These are phyloP conservation scores for Macrophomina phaseolina DNA, from an alignment of 2,329 filamentous ascomycete genomes.

Conservation along the genomic window DNA sequence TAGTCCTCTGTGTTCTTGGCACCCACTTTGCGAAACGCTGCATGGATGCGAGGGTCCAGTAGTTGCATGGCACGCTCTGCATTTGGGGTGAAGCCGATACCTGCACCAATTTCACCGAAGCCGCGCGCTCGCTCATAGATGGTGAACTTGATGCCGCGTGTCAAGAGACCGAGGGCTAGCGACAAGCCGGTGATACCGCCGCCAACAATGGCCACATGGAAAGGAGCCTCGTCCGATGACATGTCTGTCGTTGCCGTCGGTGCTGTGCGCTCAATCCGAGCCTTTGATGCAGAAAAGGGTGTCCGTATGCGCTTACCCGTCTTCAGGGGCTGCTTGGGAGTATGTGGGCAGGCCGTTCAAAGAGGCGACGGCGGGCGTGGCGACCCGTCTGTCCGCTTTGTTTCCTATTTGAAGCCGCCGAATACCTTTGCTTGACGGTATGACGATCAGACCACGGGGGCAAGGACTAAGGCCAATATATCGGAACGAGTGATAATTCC, in stretches of 20 bases:
- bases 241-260: background rate
- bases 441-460: no score
- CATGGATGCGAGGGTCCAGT: background rate
- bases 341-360: no score
- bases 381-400: no score
- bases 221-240: background rate
- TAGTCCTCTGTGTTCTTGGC: constrained; percentile 9
- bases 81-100: constrained; percentile 31
- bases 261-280: no score
- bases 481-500: no score
- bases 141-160: constrained; percentile 34
- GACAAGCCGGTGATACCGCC: constrained; percentile 39
- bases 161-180: constrained; percentile 36
- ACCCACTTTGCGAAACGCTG: constrained; percentile 1
- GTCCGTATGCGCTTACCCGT: no score
- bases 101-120: constrained; percentile 37
- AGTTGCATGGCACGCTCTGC: constrained; percentile 10
- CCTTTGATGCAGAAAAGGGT: background rate
- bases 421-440: no score
- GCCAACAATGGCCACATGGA: constrained; percentile 33
- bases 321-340: no score
- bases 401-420: no score
- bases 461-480: no score
- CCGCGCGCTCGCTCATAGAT: constrained; percentile 37
- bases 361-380: no score